These are phyloP conservation scores for Aurantiochytrium sp. DNA, from an alignment of 108 stramenopile genomes.

Conservation along the genomic window DNA sequence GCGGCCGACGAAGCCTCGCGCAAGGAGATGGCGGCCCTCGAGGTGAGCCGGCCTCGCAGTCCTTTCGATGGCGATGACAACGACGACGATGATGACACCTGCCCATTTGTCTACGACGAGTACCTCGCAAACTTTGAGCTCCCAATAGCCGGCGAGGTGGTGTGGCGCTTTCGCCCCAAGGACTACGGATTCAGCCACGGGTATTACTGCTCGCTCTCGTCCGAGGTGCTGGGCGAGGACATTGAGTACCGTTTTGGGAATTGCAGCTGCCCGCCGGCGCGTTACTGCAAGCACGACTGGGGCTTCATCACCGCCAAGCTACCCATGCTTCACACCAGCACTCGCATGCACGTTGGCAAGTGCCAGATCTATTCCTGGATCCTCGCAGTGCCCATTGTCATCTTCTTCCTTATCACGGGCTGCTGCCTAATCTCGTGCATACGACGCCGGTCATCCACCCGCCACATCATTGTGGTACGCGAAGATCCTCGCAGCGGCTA, in stretches of 20 bases:
- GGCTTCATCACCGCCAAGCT: neutral
- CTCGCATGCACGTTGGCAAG: neutral
- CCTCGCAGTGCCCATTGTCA: neutral
- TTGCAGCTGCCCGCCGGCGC: neutral
- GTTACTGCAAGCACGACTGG: neutral
- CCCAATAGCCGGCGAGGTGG: neutral
- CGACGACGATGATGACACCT: neutral
- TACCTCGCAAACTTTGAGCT: neutral
- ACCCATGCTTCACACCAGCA: neutral
- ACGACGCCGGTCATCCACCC: too few species aligned
- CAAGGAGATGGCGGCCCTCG: neutral
- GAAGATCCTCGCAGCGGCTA: neutral
- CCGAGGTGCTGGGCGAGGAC: neutral
- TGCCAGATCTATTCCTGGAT: neutral
- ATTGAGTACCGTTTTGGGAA: neutral
- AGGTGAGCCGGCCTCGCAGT: neutral
- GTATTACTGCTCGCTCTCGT: neutral
- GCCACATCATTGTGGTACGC: conserved; percentile 10
- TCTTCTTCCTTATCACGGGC: neutral
- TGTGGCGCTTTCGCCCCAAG: neutral
- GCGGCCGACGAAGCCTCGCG: neutral
- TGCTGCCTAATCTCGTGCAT: neutral
- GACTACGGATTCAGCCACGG: neutral
- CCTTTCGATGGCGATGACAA: too few species aligned
- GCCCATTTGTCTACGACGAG: conserved; percentile 22